Conservation (phyloP, 202 grass and related monocot genomes). For the Bolboschoenoplectus hybrid region DNA sequence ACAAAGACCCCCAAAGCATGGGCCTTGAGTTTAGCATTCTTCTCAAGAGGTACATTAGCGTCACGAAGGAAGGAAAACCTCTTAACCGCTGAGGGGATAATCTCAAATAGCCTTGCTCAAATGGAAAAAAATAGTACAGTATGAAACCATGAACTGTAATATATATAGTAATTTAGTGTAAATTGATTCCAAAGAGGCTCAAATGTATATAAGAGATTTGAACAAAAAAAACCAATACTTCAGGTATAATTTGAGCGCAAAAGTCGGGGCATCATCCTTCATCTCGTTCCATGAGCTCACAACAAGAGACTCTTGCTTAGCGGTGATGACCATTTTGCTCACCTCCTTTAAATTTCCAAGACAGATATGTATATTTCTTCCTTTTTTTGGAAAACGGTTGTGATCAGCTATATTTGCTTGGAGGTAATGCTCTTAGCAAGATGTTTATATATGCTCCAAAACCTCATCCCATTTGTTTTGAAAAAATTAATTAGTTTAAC, state of each 20-base stretch:
- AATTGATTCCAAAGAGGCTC: not conserved
- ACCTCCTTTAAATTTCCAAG: not conserved
- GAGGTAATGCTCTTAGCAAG: not conserved
- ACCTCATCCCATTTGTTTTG: not conserved
- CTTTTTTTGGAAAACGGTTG: not conserved
- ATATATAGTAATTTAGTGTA: not conserved
- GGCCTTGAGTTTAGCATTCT: constrained; percentile 47
- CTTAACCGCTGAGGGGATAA: constrained; percentile 42
- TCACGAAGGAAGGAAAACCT: constrained; percentile 49
- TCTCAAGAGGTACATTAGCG: constrained; percentile 41
- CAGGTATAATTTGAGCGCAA: constrained; percentile 40
- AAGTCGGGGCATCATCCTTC: constrained; percentile 30
- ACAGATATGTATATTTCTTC: not conserved
- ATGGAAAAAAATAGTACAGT: not conserved
- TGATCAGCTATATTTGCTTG: not conserved
- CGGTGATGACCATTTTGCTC: constrained; percentile 24
- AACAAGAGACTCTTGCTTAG: constrained; percentile 43
- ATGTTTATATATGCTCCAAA: not conserved
- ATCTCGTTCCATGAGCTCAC: constrained; percentile 42
- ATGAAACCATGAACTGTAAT: not conserved
- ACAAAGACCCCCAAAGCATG: constrained; percentile 45
- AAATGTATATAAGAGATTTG: not conserved
- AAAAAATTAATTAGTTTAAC: not conserved
- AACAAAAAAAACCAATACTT: constrained; percentile 15
- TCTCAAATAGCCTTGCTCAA: constrained; percentile 42